Base-by-base conservation (phyloP, 495 filamentous ascomycete genomes). In the Bombardia bombarda region DNA sequence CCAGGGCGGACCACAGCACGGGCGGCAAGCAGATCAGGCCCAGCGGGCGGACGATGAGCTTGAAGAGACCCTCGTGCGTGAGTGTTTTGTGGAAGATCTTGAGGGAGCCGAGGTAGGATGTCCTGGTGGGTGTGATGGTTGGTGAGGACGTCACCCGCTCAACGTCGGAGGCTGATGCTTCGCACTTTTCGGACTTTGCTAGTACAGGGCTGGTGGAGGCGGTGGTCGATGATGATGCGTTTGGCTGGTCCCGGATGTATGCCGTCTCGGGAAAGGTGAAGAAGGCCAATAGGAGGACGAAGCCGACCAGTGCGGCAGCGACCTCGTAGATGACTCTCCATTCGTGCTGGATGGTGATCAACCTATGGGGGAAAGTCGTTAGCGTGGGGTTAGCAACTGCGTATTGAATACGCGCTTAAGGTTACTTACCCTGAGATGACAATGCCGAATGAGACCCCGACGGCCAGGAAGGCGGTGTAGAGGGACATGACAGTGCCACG, bases 251-350 rank as follows among this genome's bases (percentile, higher is more conserved):
- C 16, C 67, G 58, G 23, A 47, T 51, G 52, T 58, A 76, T 7
- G 58, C 59, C 1, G 74, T 78, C 52, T 78, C 75, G 4, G 75
- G 75, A 35, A 77, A 73, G n/a, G 67, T 68, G 38, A 72, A 67
- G 43, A 74, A 51, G 7, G 67, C 65, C 7, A 76, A 46, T 6
- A 76, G 38, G 3, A 70, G 66, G 19, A 65, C 45, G 19, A 51
- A 32, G 21, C 65, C 70, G 38, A 75, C 65, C 17, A 75, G 45
- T 16, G 66, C 70, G 7, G 60, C 47, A 4, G 65, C 65, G 7
- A 77, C 63, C 36, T 68, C 67, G 47, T 75, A 77, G 51, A 78
- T 75, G 22, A 55, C 56, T 14, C 70, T 61, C 74, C 75, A 77
- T 33, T 52, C 32, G 37, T 70, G 52, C 31, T 62, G 40, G 39